Base-by-base conservation (phyloP, 2,329 filamentous ascomycete genomes). In the Pseudocercospora crystallina region DNA sequence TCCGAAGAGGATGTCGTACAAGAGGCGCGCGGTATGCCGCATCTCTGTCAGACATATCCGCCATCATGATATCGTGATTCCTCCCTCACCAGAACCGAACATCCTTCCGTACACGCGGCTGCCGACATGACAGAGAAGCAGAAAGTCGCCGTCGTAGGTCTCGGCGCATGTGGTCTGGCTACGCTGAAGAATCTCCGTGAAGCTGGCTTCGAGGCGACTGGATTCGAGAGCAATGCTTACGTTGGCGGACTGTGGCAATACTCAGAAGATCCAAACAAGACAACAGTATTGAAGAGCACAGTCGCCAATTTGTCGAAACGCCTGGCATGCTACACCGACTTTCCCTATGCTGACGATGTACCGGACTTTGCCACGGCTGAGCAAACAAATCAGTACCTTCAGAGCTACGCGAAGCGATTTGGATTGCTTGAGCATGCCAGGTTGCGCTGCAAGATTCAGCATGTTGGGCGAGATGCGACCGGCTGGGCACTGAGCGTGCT, bases 231-330 rank as follows among this genome's bases (percentile, higher is more conserved):
- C 30, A 61, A 71, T 11, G 53, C 54, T 5, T 65, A 67, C 39
- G 69, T 75, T 5, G 73, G 73, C n/a, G 73, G 73, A 0, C 58
- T 76, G 3, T 76, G 73, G 74, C 68, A 69, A 3, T 71, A 68
- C 51, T 38, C 44, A 12, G 46, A 49, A 13, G 51, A 51, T 14
- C 39, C 50, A 3, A 36, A 49, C 13, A 53, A 53, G 12, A 48
- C 51, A 10, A 47, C 54, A 13, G 47, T 53, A 2, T 40, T 57
- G 8, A 43, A 34, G 11, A 53, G 47, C 14, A 56, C 53, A 7
- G 15, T 45, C n/a, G 51, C 51, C 14, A 57, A 57, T 26, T 45
- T 46, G 5, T 51, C 47, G 32, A 54, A 51, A 30, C 52, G 43
- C 12, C 32, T 43, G 8, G 40, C 44, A 8, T 45, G 49, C 12